Evolutionary conservation across 306 rosid genomes (phyloP).

Genomic region (Heteromeles arbutifolia): DNA sequence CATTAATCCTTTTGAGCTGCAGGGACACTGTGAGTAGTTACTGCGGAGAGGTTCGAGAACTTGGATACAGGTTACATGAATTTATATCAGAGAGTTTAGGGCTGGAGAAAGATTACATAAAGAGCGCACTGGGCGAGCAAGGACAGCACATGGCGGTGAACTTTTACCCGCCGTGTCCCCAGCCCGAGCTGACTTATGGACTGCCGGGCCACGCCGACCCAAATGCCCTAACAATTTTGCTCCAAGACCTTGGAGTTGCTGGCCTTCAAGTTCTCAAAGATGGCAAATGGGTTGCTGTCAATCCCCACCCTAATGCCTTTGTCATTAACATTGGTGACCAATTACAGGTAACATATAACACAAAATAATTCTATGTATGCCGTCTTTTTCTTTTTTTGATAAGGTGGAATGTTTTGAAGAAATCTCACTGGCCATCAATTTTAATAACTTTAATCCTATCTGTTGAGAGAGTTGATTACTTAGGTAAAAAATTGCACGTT

Average conservation of each 20-base stretch:
- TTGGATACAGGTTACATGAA: conserved; percentile 55
- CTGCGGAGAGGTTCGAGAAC: conserved; percentile 48
- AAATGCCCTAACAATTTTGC: conserved; percentile 81
- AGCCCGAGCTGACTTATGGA: conserved; percentile 87
- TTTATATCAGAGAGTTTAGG: conserved; percentile 79
- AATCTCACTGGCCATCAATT: too few species aligned
- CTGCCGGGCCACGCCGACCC: conserved; percentile 94
- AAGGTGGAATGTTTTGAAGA: background rate
- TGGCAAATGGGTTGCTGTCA: conserved; percentile 68
- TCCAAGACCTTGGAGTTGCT: conserved; percentile 55
- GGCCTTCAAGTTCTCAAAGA: conserved; percentile 89
- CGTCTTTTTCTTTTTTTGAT: too few species aligned
- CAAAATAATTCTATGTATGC: background rate
- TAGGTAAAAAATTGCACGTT: too few species aligned
- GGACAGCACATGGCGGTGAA: conserved; percentile 98
- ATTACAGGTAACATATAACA: conserved; percentile 46
- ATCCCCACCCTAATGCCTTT: conserved; percentile 75
- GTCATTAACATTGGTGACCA: conserved; percentile 87
- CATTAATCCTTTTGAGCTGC: background rate
- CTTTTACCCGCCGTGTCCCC: conserved; percentile 84
- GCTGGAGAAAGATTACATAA: conserved; percentile 49
- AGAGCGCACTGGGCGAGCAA: conserved; percentile 53
- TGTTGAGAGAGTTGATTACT: too few species aligned
- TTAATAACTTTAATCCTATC: too few species aligned
- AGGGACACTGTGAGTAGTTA: conserved; percentile 59